Evolutionary conservation across 805 yeast species (phyloP).

Genomic region (Debaryomyces castellii): DNA sequence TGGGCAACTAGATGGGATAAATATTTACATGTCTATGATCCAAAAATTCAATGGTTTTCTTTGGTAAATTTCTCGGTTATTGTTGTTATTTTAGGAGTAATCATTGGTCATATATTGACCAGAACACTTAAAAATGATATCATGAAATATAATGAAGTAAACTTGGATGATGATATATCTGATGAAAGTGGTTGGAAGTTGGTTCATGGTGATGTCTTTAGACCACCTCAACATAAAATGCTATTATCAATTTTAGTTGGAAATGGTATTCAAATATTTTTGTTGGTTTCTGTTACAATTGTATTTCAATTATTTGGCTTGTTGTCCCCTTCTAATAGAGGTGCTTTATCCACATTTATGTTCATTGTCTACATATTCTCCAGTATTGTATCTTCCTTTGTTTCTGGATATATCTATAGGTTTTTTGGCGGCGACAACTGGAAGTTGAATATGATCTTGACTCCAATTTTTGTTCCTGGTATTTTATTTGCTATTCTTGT

Average conservation of each 20-base stretch:
- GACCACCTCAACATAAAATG: conserved; percentile 73
- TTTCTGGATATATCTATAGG: conserved; percentile 83
- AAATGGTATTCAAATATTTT: conserved; percentile 79
- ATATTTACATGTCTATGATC: conserved; percentile 86
- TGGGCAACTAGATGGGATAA: conserved; percentile 99
- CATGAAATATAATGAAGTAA: conserved; percentile 83
- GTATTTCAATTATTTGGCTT: conserved; percentile 85
- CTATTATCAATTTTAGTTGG: conserved; percentile 80
- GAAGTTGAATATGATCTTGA: conserved; percentile 79
- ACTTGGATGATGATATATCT: conserved; percentile 79
- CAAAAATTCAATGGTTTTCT: conserved; percentile 95
- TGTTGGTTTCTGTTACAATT: conserved; percentile 72
- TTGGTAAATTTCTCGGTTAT: conserved; percentile 81
- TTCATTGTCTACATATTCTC: conserved; percentile 78
- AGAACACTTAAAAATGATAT: conserved; percentile 85
- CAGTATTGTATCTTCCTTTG: conserved; percentile 81
- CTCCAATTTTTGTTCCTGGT: conserved; percentile 89
- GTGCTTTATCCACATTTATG: conserved; percentile 87
- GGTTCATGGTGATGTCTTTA: conserved; percentile 91
- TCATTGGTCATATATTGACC: conserved; percentile 75
- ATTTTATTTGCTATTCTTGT: conserved; percentile 60
- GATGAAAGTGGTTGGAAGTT: conserved; percentile 98
- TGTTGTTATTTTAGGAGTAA: conserved; percentile 71
- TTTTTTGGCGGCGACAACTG: conserved; percentile 90
- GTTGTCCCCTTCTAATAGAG: conserved; percentile 91